phyloP scores from a whole-genome alignment of 106 monocot species.

The Alisma plantagoaquatica region DNA sequence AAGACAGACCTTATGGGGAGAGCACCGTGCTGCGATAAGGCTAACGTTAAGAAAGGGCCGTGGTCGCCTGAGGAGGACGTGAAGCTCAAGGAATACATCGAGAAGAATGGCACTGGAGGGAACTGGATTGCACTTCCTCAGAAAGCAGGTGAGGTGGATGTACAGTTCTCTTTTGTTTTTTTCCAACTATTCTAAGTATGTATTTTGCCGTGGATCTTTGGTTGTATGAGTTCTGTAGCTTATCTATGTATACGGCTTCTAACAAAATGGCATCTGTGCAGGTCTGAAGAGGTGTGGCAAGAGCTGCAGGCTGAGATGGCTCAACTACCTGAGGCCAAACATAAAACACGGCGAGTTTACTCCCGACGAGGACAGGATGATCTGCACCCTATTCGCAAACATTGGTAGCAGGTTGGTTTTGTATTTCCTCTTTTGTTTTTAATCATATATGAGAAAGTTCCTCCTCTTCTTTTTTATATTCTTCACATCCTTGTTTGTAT shows the following conservation, averaged over 20 bases:
- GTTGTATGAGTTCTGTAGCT: background rate
- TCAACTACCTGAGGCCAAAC: slow-evolving; percentile 9
- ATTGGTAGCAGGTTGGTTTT: slow-evolving; percentile 13
- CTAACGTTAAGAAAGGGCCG: too few species aligned
- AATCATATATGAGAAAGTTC: too few species aligned
- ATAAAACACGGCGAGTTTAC: slow-evolving; percentile 11
- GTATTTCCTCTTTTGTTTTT: too few species aligned
- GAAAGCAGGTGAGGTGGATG: slow-evolving; percentile 1
- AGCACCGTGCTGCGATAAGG: too few species aligned
- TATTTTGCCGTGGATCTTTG: background rate
- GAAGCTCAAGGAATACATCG: too few species aligned
- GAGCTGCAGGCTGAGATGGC: slow-evolving; percentile 14
- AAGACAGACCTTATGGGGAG: too few species aligned
- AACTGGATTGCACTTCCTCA: slow-evolving; percentile 9
- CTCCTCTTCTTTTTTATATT: too few species aligned
- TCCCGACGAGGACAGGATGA: slow-evolving; percentile 2
- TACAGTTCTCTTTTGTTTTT: background rate
- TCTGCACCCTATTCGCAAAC: slow-evolving; percentile 4
- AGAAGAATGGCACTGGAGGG: too few species aligned
- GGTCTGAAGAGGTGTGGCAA: slow-evolving; percentile 12
- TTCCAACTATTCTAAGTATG: background rate
- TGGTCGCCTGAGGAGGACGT: too few species aligned
- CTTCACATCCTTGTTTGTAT: too few species aligned
- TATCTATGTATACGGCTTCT: background rate
- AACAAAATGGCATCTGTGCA: background rate